Evolutionary conservation across 1,284 basidiomycete genomes (phyloP).

Genomic region (Tylopilus sp.): DNA sequence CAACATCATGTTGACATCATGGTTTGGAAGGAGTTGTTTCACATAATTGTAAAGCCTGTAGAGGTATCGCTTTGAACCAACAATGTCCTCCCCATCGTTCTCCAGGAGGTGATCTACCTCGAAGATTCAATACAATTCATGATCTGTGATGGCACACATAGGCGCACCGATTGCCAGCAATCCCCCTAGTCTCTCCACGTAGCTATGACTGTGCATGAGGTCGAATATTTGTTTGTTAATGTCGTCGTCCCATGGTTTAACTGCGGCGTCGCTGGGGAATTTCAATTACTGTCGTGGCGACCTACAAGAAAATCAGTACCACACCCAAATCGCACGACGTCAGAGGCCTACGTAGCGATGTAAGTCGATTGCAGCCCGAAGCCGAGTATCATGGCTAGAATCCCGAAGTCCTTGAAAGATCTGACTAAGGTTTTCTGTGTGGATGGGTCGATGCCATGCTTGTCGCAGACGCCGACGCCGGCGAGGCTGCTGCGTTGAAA

Average conservation of each 20-base stretch:
- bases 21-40: slow-evolving; percentile 78
- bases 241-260: slow-evolving; percentile 78
- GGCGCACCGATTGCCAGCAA: slow-evolving; percentile 74
- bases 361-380: slow-evolving; percentile 62
- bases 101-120: slow-evolving; percentile 64
- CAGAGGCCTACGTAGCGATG: slow-evolving; percentile 59
- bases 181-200: slow-evolving; percentile 75
- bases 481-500: background rate
- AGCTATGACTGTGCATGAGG: slow-evolving; percentile 76
- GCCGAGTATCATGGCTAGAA: slow-evolving; percentile 58
- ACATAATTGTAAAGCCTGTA: slow-evolving; percentile 92
- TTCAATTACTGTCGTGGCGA: slow-evolving; percentile 66
- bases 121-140: slow-evolving; percentile 16
- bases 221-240: slow-evolving; percentile 79
- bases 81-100: slow-evolving; percentile 68
- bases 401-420: slow-evolving; percentile 66
- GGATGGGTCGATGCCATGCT: slow-evolving; percentile 58
- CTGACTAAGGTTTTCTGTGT: slow-evolving; percentile 56
- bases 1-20: slow-evolving; percentile 85
- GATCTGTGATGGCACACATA: slow-evolving; percentile 5
- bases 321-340: slow-evolving; percentile 7
- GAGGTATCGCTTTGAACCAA: slow-evolving; percentile 72
- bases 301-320: slow-evolving; percentile 40
- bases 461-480: slow-evolving; percentile 8
- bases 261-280: slow-evolving; percentile 72